Evolutionary conservation across 2,329 filamentous ascomycete genomes (phyloP), one percentile per base, ranked within the genome.

Genomic region (Incumbomyces delicatus): DNA sequence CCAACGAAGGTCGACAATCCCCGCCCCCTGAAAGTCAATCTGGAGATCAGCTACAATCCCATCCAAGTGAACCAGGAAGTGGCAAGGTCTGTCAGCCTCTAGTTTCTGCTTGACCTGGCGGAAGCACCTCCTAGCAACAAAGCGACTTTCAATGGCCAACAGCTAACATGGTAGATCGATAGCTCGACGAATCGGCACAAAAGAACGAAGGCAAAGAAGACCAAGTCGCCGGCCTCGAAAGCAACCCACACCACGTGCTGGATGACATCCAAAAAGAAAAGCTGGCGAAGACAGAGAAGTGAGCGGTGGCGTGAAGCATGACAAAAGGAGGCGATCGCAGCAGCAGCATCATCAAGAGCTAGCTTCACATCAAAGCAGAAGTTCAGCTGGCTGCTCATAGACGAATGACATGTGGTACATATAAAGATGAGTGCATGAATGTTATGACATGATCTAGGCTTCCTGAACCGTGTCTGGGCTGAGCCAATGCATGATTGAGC

Each of bases 1-100:
- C 70, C 54, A 68, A 72, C 60, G 66, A 76, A 66, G 84, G 85
- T 63, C 81, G 81, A 61, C 77, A 94, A 68, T 94, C 87, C 29
- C 88, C 87, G 52, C 70, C 80, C 44, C 85, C 85, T 22, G 80
- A 85, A 69, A 62, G 64, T 55, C 85, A 87, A 67, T 69, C 73
- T 32, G 81, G 77, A 50, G 66, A 71, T 46, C 86, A 92, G 69
- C 66, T 78, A 49, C 68, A 77, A 53, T 77, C 76, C 6, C 61
- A 75, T 11, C 72, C 79, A 2, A 76, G 65, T n/a, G 53, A 64
- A 66, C 40, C 75, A 79, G 65, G 65, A 73, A 45, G 61, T 17
- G 53, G 52, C 43, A 57, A 57, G 45, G 49, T 51, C 41, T 45
- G 48, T 13, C 50, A 49, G 27, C 36, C 6, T n/a, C 7, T 27